A percentile compares a stretch with the other conserved stretches of the same genome.
Evolutionary conservation across 2,329 filamentous ascomycete species (phyloP).

Genomic region (Alternaria incomplexa): DNA sequence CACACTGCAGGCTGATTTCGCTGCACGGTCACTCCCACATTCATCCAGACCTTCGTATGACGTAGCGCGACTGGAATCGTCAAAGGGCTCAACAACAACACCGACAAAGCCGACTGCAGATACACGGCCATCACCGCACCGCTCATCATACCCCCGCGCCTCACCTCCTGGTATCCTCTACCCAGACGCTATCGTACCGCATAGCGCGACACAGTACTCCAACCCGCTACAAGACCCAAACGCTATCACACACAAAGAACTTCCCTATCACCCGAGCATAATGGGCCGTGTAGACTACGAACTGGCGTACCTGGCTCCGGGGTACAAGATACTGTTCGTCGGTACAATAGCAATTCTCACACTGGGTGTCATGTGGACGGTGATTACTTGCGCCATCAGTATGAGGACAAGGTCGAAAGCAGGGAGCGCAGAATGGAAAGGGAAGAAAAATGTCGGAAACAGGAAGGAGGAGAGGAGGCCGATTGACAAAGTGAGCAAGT

Average conservation of each 20-base stretch:
- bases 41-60: not conserved
- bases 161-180: constrained; percentile 14
- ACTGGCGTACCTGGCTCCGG: constrained; percentile 10
- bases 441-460: not conserved
- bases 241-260: not conserved
- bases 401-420: not conserved
- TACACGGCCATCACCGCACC: not conserved
- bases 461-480: constrained; percentile 8
- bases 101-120: not conserved
- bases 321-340: constrained; percentile 2
- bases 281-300: constrained; percentile 5
- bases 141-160: constrained; percentile 7
- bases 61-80: not conserved
- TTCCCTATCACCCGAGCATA: not conserved
- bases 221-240: not conserved
- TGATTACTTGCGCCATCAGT: constrained; percentile 18
- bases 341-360: constrained; percentile 2
- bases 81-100: not conserved
- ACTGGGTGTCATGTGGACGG: constrained; percentile 9
- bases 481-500: constrained; percentile 22
- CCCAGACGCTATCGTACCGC: constrained; percentile 12
- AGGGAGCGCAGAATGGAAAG: not conserved
- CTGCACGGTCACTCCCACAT: not conserved
- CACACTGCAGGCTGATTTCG: not conserved
- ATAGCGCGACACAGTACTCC: not conserved